A percentile compares a stretch with the other conserved stretches of the same genome.
phyloP scores from a whole-genome alignment of 441 rosid genomes.

The Isatis lusitanica region DNA sequence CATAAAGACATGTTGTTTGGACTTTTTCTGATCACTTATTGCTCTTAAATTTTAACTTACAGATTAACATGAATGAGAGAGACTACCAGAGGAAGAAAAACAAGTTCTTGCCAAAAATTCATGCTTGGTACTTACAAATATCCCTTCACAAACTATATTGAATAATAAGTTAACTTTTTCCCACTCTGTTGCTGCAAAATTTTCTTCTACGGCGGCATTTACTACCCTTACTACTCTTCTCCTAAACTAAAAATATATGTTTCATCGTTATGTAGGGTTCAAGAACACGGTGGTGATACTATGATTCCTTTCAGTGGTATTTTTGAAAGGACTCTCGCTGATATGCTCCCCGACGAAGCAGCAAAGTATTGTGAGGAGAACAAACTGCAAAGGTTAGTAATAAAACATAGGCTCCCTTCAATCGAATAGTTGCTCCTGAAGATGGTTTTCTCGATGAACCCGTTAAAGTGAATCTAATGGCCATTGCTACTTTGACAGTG shows the following conservation, averaged over 20 bases:
- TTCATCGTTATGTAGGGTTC: constrained; percentile 64
- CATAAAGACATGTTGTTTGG: background rate
- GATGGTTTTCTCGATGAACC: background rate
- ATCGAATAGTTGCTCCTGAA: constrained; percentile 2
- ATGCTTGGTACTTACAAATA: constrained; percentile 68
- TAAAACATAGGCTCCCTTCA: background rate
- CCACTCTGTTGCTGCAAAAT: background rate
- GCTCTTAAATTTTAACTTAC: constrained; percentile 28
- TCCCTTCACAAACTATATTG: constrained; percentile 4
- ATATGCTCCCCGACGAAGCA: constrained; percentile 74
- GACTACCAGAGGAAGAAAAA: constrained; percentile 98
- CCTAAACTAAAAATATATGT: background rate
- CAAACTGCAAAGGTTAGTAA: constrained; percentile 87
- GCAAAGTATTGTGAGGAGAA: constrained; percentile 93
- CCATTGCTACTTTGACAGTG: constrained; percentile 48
- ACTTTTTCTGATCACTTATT: constrained; percentile 18
- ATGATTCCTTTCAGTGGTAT: constrained; percentile 94
- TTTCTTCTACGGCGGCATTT: background rate
- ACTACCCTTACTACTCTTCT: background rate
- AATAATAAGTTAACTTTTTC: background rate
- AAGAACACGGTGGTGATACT: constrained; percentile 91
- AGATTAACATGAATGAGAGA: constrained; percentile 96
- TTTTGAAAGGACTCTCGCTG: constrained; percentile 81
- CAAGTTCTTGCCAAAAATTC: constrained; percentile 96
- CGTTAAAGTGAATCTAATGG: constrained; percentile 11